Conservation (phyloP, 768 basidiomycete genomes). For the Naganishia vishniacii region DNA sequence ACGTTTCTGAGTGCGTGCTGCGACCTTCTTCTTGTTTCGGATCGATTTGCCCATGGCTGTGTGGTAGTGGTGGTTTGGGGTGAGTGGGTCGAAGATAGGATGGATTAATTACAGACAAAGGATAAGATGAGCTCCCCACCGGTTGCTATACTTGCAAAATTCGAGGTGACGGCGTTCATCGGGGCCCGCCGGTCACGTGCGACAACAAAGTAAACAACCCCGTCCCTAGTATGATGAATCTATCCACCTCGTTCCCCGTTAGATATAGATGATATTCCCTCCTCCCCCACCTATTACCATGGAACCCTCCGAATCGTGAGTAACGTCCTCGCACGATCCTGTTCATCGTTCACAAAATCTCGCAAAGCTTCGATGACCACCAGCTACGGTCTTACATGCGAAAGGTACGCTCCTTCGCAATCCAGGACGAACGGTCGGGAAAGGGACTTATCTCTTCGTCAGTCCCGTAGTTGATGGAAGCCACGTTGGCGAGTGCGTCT, state of each 20-base stretch:
- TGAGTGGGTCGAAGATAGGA: not conserved
- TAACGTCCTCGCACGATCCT: too few relatives aligned
- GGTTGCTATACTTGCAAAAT: not conserved
- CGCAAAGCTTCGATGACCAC: not conserved
- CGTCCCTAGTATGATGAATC: too few relatives aligned
- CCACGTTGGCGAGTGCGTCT: not conserved
- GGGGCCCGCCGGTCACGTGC: not conserved
- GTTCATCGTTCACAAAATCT: too few relatives aligned
- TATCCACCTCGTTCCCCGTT: too few relatives aligned
- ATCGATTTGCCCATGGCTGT: slow-evolving; percentile 46
- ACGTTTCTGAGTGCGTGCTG: slow-evolving; percentile 39
- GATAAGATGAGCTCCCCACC: too few relatives aligned
- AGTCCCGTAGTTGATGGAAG: slow-evolving; percentile 15
- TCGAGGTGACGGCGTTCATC: too few relatives aligned
- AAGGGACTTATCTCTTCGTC: too few relatives aligned
- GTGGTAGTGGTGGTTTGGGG: not conserved
- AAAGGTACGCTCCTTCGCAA: not conserved
- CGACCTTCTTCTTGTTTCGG: slow-evolving; percentile 43
- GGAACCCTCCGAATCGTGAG: too few relatives aligned
- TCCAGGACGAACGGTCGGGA: too few relatives aligned
- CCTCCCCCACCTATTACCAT: too few relatives aligned
- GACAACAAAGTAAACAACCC: not conserved
- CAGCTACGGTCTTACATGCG: slow-evolving; percentile 12
- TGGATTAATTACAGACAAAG: too few relatives aligned
- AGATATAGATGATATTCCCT: too few relatives aligned